phyloP scores from a whole-genome alignment of 495 filamentous ascomycete genomes.

The Penicillium odoratum region DNA sequence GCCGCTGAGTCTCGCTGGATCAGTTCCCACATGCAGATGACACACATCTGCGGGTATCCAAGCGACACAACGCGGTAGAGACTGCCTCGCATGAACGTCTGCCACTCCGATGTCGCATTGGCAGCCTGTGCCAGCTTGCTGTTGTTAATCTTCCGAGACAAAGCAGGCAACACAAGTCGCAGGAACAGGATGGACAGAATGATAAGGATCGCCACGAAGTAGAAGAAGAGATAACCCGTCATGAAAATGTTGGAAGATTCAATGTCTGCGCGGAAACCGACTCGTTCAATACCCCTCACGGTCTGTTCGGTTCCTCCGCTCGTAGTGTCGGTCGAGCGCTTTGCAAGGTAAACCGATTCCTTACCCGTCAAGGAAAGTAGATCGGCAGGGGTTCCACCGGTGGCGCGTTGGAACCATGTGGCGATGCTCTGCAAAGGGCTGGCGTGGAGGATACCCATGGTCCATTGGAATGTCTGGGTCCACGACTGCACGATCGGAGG shows the following conservation, averaged over 20 bases:
- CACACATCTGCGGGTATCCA: slow-evolving; percentile 87
- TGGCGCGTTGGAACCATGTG: slow-evolving; percentile 95
- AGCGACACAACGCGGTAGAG: slow-evolving; percentile 87
- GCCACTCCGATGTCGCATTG: slow-evolving; percentile 88
- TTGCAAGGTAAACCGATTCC: slow-evolving; percentile 81
- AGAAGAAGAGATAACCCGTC: slow-evolving; percentile 87
- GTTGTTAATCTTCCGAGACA: slow-evolving; percentile 70
- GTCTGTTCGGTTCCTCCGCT: slow-evolving; percentile 58
- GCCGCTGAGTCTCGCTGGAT: slow-evolving; percentile 80
- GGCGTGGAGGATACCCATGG: slow-evolving; percentile 88
- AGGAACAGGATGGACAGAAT: slow-evolving; percentile 69
- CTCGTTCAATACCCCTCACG: slow-evolving; percentile 84
- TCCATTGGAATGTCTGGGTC: slow-evolving; percentile 98
- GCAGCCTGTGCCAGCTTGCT: slow-evolving; percentile 64
- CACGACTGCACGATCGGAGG: slow-evolving; percentile 89
- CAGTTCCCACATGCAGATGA: slow-evolving; percentile 93
- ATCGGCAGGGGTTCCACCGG: slow-evolving; percentile 80
- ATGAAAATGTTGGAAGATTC: slow-evolving; percentile 92
- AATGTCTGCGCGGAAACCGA: slow-evolving; percentile 79
- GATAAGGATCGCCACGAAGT: slow-evolving; percentile 75
- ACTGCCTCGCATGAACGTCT: slow-evolving; percentile 81
- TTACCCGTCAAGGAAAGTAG: slow-evolving; percentile 69
- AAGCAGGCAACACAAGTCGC: slow-evolving; percentile 71
- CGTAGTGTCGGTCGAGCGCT: slow-evolving; percentile 54
- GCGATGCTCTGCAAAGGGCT: slow-evolving; percentile 81